phyloP scores from a whole-genome alignment of 225 moss, liverwort and hornwort genomes.

The Marchantia paleacea region DNA sequence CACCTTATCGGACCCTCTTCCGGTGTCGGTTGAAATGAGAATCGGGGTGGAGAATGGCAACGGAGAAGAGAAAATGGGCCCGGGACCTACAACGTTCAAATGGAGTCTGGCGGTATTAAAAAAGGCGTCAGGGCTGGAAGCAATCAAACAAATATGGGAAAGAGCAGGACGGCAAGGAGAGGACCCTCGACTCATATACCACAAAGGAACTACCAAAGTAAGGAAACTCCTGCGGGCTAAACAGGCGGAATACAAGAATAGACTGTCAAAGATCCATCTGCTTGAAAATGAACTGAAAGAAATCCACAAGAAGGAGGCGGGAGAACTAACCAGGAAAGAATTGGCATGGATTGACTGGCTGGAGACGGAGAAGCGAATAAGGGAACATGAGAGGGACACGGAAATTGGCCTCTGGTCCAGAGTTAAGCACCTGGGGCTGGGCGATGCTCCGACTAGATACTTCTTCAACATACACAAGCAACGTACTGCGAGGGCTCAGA shows the following conservation, averaged over 20 bases:
- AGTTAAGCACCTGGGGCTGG: neutral
- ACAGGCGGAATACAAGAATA: neutral
- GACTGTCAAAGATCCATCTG: neutral
- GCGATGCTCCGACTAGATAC: too few species aligned
- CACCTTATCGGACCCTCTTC: neutral
- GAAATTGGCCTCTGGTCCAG: too few species aligned
- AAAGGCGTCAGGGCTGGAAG: neutral
- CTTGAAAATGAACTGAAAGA: too few species aligned
- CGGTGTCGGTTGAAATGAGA: neutral
- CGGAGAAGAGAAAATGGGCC: neutral
- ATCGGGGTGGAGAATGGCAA: neutral
- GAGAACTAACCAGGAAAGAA: too few species aligned
- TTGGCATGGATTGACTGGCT: too few species aligned
- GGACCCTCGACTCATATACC: neutral
- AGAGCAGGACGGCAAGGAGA: neutral
- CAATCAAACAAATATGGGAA: neutral
- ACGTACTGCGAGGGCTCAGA: too few species aligned
- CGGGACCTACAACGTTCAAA: neutral
- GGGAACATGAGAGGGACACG: neutral
- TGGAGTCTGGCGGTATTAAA: too few species aligned
- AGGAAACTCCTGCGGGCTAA: neutral
- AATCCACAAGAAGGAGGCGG: too few species aligned
- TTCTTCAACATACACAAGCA: too few species aligned
- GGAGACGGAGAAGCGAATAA: neutral
- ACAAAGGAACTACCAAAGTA: neutral